These are phyloP conservation scores for Blepharisma stoltei DNA, from an alignment of 73 alveolate species.

Conservation along the genomic window DNA sequence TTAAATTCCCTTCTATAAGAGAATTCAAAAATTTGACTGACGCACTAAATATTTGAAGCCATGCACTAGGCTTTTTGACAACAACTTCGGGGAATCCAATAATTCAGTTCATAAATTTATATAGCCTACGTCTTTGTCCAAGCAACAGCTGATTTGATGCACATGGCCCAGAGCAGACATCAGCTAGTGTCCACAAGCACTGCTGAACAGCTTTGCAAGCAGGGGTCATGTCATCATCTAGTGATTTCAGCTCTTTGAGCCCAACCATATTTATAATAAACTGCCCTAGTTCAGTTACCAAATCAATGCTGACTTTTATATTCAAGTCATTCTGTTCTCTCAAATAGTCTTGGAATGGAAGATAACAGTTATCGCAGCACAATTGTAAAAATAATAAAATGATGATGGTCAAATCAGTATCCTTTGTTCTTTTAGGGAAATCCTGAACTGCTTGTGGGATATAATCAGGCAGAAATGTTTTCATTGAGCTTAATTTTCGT, in stretches of 20 bases:
- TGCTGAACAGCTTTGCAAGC: not conserved
- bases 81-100: not conserved
- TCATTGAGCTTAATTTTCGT: too few species aligned
- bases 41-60: not conserved
- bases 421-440: too few species aligned
- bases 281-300: constrained; percentile 21
- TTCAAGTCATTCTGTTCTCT: not conserved
- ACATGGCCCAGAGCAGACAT: constrained; percentile 28
- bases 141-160: constrained; percentile 9
- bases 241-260: not conserved
- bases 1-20: constrained; percentile 4
- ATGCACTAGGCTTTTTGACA: not conserved
- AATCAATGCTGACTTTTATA: not conserved
- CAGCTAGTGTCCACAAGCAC: constrained; percentile 12
- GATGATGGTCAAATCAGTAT: not conserved
- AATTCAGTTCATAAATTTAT: constrained; percentile 23
- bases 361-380: constrained; percentile 16
- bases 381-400: not conserved
- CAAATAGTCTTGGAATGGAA: constrained; percentile 15
- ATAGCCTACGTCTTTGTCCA: constrained; percentile 16
- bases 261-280: constrained; percentile 3
- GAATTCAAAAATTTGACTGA: not conserved
- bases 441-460: too few species aligned
- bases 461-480: too few species aligned
- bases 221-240: not conserved